Base-by-base conservation (phyloP, 768 basidiomycete genomes). In the Boletus sp. region DNA sequence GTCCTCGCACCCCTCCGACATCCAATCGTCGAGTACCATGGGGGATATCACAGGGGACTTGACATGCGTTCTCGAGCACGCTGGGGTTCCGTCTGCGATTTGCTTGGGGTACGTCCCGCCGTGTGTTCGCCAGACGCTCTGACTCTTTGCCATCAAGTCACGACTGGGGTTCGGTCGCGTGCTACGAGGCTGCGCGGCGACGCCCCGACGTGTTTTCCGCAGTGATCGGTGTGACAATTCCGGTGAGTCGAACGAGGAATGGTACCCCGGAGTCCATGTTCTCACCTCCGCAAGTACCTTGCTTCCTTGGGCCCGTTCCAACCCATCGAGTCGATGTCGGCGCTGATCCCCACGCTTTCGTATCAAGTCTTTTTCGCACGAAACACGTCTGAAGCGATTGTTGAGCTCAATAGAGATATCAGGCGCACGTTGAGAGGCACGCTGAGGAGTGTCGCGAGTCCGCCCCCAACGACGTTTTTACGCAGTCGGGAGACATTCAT, bases 131-230 rank as follows among this genome's bases (percentile, higher is more conserved):
- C 8, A 17, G 10, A 27, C 34, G 9, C 29, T 47, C 49, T 47
- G 19, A 56, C 29, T 27, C 17, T 9, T 25, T 44, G 21, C 3
- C 7, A 35, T n/a, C 15, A 33, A 87, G 87, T 13, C 88, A 90
- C 61, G 88, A 90, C 56, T 90, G 88, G 88, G 88, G 88, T 37
- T 73, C 85, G 1, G 75, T 79, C 49, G 54, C 82, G 3, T 88
- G 88, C 57, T 85, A 83, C 60, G 85, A 89, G 65, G 82, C 84
- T 11, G 85, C 83, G 1, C 79, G 87, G 15, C 75, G 78, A 71
- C 74, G 85, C 17, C 88, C 87, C 0, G 87, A 89, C 58, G 65
- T 83, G 4, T 80, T 88, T 62, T 70, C 67, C 0, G 85, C 73
- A 4, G 79, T 88, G 15, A 67, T 85, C 14, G 86, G 83, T 9